These are phyloP conservation scores for Hericium coralloides DNA, from an alignment of 768 basidiomycete species.

Conservation along the genomic window DNA sequence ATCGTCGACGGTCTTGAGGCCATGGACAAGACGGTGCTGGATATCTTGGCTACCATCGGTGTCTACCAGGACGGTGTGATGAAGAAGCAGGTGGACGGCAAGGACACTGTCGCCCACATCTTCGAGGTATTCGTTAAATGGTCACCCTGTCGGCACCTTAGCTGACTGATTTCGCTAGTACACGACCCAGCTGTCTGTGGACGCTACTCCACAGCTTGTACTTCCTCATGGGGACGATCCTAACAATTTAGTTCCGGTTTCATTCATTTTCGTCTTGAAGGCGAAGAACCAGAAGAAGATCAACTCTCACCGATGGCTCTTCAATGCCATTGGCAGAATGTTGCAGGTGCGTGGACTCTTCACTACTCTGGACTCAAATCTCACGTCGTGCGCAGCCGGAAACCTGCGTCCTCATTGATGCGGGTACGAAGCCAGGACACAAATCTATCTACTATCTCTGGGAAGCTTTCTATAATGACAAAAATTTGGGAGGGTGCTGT, in stretches of 20 bases:
- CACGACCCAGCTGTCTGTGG: conserved; percentile 93
- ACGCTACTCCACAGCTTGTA: conserved; percentile 82
- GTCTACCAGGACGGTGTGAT: conserved; percentile 94
- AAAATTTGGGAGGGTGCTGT: conserved; percentile 78
- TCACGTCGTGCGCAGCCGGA: conserved; percentile 52
- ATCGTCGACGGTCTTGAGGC: conserved; percentile 90
- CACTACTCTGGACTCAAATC: not conserved
- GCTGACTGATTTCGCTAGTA: conserved; percentile 43
- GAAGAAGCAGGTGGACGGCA: conserved; percentile 86
- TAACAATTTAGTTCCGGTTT: conserved; percentile 88
- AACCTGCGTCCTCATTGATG: conserved; percentile 87
- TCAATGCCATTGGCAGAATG: conserved; percentile 85
- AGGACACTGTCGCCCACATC: conserved; percentile 87
- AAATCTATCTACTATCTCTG: conserved; percentile 94
- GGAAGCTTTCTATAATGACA: conserved; percentile 83
- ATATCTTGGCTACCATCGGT: conserved; percentile 82
- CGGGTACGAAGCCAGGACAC: conserved; percentile 94
- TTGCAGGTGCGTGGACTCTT: conserved; percentile 44
- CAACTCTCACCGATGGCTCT: conserved; percentile 92
- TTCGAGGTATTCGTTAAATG: conserved; percentile 61
- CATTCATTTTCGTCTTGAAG: conserved; percentile 86
- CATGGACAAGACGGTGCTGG: conserved; percentile 93
- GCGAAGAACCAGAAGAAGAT: conserved; percentile 96
- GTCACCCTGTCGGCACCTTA: not conserved
- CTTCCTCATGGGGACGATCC: conserved; percentile 85